Percentiles rank a stretch among this genome's conserved stretches.
These are phyloP conservation scores for Ettlia oleoabundans DNA, from an alignment of 139 green algal species.

Conservation along the genomic window DNA sequence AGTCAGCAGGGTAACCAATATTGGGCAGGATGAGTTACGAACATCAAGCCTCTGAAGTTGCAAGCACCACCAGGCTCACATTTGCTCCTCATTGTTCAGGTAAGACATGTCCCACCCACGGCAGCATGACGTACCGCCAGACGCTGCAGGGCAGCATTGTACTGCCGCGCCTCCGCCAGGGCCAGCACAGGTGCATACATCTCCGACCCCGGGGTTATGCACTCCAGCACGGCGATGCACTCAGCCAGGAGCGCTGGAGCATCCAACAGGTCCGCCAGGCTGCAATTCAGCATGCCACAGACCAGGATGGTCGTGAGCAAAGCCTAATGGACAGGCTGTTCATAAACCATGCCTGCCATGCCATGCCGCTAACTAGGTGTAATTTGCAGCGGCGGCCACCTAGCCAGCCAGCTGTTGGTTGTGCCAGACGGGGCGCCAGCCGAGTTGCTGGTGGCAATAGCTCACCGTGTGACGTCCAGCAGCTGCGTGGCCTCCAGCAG, in stretches of 20 bases:
- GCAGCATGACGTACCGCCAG: neutral
- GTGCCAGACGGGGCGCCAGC: neutral
- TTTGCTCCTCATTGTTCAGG: no score
- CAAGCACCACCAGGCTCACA: no score
- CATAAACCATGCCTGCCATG: no score
- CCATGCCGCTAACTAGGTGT: no score
- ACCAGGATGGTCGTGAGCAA: no score
- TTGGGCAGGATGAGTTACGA: no score
- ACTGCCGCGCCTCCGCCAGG: constrained; percentile 21
- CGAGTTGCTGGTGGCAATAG: neutral
- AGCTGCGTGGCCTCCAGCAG: constrained; percentile 6
- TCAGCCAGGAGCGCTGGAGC: constrained; percentile 13
- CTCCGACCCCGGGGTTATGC: neutral
- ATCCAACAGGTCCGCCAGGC: constrained; percentile 27
- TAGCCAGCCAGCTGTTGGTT: no score
- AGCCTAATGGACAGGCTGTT: no score
- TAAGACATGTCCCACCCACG: neutral
- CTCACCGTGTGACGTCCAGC: constrained; percentile 18
- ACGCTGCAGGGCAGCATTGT: constrained; percentile 9
- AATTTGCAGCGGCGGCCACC: neutral
- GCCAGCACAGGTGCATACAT: constrained; percentile 16
- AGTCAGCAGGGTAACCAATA: no score
- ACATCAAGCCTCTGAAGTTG: no score
- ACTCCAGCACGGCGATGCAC: neutral
- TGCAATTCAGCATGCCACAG: neutral